Base-by-base conservation (phyloP, 805 yeast genomes). In the Trichomonascus vanleenenianus region DNA sequence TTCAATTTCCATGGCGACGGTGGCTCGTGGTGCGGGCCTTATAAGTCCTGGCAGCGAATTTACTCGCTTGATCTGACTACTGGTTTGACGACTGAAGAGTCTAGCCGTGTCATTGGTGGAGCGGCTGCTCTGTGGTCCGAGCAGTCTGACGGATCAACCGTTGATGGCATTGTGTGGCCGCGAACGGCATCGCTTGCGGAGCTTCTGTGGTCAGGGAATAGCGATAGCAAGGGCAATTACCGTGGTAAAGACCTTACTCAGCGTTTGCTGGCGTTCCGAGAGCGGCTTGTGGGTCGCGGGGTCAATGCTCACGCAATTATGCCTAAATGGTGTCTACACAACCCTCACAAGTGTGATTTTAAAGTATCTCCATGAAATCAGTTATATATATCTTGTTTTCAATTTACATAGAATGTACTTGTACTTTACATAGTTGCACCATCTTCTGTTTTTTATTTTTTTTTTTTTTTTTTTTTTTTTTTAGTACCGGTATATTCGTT, bases 1-100 rank as follows among this genome's bases (percentile, higher is more conserved):
- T 63, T 60, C 56, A 65, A 65, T 49, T 46, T 52, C 14, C 62
- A 61, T 3, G 55, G 56, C 3, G 30, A 35, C 39, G 68, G 65
- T 22, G 70, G 71, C 6, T 60, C 67, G 3, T 66, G 68, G 66
- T 67, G 72, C 50, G 65, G 56, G n/a, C 72, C 73, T 6, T 68
- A 68, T 54, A 68, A 68, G 50, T 60, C 66, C 0, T 68, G 69
- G 70, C 72, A 68, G 50, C 51, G 67, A 33, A 66, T 68, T 31
- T 68, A 67, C 51, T 50, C 54, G 43, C 65, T 52, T 40, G 68
- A 66, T 44, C 56, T 66, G 40, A 47, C 59, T 11, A 54, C 55
- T 10, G 56, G 56, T 40, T 56, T 68, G 20, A 65, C 66, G 5
- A 52, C 45, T 1, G 52, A 42, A 5, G 62, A 68, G 49, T 46